Conservation (phyloP, 306 rosid species). For the Calophaca sinica region DNA sequence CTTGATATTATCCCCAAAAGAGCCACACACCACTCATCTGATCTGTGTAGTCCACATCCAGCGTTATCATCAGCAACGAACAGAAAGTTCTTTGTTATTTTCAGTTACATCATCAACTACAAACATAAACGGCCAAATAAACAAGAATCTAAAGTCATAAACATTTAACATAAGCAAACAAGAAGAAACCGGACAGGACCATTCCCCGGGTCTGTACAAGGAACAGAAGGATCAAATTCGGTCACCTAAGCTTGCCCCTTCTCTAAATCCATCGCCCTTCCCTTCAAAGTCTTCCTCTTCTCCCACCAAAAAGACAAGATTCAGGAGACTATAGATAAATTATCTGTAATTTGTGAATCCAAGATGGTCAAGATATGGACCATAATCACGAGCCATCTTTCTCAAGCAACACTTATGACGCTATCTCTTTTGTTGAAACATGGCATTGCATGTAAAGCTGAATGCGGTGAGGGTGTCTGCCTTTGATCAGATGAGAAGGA, state of each 20-base stretch:
- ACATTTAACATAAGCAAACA: conserved; percentile 55
- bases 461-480: conserved; percentile 65
- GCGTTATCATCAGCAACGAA: conserved; percentile 51
- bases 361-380: conserved; percentile 50
- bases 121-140: conserved; percentile 46
- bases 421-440: conserved; percentile 76
- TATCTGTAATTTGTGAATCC: conserved; percentile 44
- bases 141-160: conserved; percentile 57
- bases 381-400: conserved; percentile 34
- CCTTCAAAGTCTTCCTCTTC: conserved; percentile 43
- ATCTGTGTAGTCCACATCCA: conserved; percentile 45
- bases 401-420: conserved; percentile 79
- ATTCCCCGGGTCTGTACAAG: conserved; percentile 76
- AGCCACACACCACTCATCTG: conserved; percentile 35
- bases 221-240: conserved; percentile 60
- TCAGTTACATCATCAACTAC: conserved; percentile 61
- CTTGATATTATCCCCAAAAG: conserved; percentile 43
- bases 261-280: conserved; percentile 52
- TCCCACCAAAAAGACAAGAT: conserved; percentile 43
- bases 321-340: conserved; percentile 39
- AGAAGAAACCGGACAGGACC: conserved; percentile 58
- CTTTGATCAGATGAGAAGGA: conserved; percentile 73
- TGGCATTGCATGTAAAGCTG: conserved; percentile 64
- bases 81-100: conserved; percentile 58
- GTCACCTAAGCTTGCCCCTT: conserved; percentile 50